A percentile compares a stretch with the other conserved stretches of the same genome.
These are phyloP conservation scores for Meyerozyma sp. DNA, from an alignment of 1,139 yeast genomes.

Conservation along the genomic window DNA sequence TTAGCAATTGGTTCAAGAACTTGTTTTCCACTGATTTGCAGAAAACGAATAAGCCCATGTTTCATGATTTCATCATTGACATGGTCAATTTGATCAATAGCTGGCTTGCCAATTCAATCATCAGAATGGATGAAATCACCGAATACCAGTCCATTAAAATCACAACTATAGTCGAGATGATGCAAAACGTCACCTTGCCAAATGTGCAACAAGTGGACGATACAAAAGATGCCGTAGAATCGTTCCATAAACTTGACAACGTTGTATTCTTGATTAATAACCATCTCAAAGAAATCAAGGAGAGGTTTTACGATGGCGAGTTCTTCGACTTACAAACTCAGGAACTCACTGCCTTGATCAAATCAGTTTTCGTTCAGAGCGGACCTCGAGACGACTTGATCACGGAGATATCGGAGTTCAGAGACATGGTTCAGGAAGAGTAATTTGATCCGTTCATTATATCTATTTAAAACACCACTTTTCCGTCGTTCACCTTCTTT, in stretches of 20 bases:
- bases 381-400: slow-evolving; percentile 58
- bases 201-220: slow-evolving; percentile 10
- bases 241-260: slow-evolving; percentile 41
- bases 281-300: slow-evolving; percentile 66
- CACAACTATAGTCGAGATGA: slow-evolving; percentile 18
- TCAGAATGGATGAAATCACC: slow-evolving; percentile 28
- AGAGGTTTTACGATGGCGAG: slow-evolving; percentile 65
- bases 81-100: slow-evolving; percentile 27
- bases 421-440: slow-evolving; percentile 13
- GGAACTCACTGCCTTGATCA: slow-evolving; percentile 60
- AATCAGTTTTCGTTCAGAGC: slow-evolving; percentile 63
- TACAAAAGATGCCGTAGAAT: slow-evolving; percentile 16
- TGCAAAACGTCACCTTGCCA: slow-evolving; percentile 13
- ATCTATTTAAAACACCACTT: slow-evolving; percentile 20
- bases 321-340: slow-evolving; percentile 64
- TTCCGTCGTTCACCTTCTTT: slow-evolving; percentile 70
- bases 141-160: slow-evolving; percentile 31
- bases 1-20: slow-evolving; percentile 22
- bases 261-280: slow-evolving; percentile 41
- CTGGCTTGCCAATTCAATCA: slow-evolving; percentile 24
- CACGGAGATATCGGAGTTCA: slow-evolving; percentile 49
- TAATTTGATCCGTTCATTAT: neutral
- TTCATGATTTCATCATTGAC: slow-evolving; percentile 21
- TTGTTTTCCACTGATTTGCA: slow-evolving; percentile 19
- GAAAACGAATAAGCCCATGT: slow-evolving; percentile 23